phyloP scores from a whole-genome alignment of 257 asterid genomes.

The Petunia axillaris region DNA sequence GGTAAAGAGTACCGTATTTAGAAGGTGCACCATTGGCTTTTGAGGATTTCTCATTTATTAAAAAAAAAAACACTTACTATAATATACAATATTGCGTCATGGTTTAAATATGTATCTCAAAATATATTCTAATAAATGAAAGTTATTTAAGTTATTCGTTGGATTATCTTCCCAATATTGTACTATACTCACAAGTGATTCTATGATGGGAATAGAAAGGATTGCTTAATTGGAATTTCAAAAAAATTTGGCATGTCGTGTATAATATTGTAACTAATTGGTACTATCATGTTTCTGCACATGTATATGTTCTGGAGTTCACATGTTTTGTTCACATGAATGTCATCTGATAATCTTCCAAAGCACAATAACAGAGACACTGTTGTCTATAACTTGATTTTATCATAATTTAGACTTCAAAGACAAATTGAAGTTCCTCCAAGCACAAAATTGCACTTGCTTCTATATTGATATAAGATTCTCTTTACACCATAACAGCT shows the following conservation, averaged over 20 bases:
- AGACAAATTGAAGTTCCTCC: not conserved
- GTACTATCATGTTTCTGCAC: not conserved
- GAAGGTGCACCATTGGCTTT: too few relatives aligned
- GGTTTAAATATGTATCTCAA: too few relatives aligned
- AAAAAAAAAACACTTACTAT: too few relatives aligned
- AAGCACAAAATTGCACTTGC: not conserved
- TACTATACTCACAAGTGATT: not conserved
- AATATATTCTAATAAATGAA: not conserved
- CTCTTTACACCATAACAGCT: not conserved
- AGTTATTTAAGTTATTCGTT: not conserved
- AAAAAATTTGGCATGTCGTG: too few relatives aligned
- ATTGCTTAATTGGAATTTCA: too few relatives aligned
- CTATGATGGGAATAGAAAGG: too few relatives aligned
- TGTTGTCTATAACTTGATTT: not conserved
- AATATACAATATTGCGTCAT: too few relatives aligned
- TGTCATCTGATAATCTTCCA: not conserved
- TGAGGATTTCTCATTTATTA: too few relatives aligned
- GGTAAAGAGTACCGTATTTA: too few relatives aligned
- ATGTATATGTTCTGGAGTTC: not conserved
- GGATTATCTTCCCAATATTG: too few relatives aligned
- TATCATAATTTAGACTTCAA: not conserved
- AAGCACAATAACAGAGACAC: not conserved
- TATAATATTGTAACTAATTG: too few relatives aligned
- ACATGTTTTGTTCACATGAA: not conserved
- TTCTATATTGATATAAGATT: not conserved